phyloP scores from a whole-genome alignment of 2,329 filamentous ascomycete species.

The Fusarium udum region DNA sequence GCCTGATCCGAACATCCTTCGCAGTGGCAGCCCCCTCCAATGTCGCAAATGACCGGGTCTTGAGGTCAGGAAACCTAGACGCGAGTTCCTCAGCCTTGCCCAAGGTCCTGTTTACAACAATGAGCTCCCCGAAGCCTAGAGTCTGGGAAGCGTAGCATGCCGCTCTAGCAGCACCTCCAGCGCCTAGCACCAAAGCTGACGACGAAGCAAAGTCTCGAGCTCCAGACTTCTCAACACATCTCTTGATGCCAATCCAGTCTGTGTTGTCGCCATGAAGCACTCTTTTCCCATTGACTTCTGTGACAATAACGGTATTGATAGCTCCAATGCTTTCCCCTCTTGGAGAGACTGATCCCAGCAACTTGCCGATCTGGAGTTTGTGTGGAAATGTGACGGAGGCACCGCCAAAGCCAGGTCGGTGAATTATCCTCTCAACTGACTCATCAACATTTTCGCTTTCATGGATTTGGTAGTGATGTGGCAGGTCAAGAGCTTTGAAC shows the following conservation, averaged over 20 bases:
- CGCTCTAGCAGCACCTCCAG: slow-evolving; percentile 2
- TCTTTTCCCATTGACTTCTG: background rate
- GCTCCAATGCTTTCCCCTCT: background rate
- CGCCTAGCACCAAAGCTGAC: background rate
- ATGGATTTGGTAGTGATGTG: slow-evolving; percentile 6
- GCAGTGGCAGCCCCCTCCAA: fast-evolving
- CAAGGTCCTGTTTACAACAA: background rate
- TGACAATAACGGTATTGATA: background rate
- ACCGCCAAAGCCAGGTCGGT: background rate
- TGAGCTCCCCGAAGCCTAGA: background rate
- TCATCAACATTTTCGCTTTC: slow-evolving; percentile 8
- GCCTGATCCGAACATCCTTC: background rate
- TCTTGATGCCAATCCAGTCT: slow-evolving; percentile 4
- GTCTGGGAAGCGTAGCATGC: slow-evolving; percentile 4
- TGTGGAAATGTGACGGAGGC: slow-evolving; percentile 10
- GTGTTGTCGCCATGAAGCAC: background rate
- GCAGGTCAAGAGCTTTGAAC: background rate
- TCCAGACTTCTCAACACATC: background rate
- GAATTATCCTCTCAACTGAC: background rate
- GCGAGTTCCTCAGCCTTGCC: background rate
- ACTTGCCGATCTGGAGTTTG: slow-evolving; percentile 4
- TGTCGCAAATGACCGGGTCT: background rate
- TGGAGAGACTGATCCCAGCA: background rate
- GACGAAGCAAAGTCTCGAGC: background rate
- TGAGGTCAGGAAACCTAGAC: background rate